phyloP scores from a whole-genome alignment of 352 stramenopile genomes.

The Pythium rhizo-oryzae region DNA sequence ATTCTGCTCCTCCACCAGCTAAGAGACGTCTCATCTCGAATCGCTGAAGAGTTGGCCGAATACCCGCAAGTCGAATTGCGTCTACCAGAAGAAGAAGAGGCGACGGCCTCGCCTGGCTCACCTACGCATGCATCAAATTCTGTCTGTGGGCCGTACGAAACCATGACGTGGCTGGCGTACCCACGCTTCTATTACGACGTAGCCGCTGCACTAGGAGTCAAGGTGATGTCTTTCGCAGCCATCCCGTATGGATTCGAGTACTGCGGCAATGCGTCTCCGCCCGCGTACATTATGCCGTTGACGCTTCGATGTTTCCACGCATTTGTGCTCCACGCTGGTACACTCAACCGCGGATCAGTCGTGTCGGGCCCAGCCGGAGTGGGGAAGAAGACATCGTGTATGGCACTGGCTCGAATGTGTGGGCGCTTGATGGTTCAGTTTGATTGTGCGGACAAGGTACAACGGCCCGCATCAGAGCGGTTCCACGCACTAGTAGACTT shows the following conservation, averaged over 20 bases:
- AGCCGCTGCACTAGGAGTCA: slow-evolving; percentile 44
- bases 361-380: slow-evolving; percentile 39
- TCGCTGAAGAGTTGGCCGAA: slow-evolving; percentile 35
- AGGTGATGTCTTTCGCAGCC: slow-evolving; percentile 46
- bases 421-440: slow-evolving; percentile 51
- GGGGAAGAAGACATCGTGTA: slow-evolving; percentile 53
- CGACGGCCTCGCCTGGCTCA: too few species aligned
- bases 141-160: slow-evolving; percentile 9
- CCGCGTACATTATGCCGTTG: slow-evolving; percentile 53
- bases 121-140: too few species aligned
- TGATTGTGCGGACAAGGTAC: slow-evolving; percentile 32
- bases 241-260: slow-evolving; percentile 79
- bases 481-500: slow-evolving; percentile 45
- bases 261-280: slow-evolving; percentile 44
- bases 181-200: slow-evolving; percentile 73
- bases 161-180: slow-evolving; percentile 57
- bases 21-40: slow-evolving; percentile 45
- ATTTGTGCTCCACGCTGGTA: slow-evolving; percentile 43
- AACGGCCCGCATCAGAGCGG: neutral
- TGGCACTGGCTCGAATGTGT: slow-evolving; percentile 46
- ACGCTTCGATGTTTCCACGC: slow-evolving; percentile 66
- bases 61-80: neutral
- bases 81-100: neutral
- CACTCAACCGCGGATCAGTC: slow-evolving; percentile 42
- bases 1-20: slow-evolving; percentile 55